Base-by-base conservation (phyloP, 352 stramenopile species). In the Phytophthora syringae region DNA sequence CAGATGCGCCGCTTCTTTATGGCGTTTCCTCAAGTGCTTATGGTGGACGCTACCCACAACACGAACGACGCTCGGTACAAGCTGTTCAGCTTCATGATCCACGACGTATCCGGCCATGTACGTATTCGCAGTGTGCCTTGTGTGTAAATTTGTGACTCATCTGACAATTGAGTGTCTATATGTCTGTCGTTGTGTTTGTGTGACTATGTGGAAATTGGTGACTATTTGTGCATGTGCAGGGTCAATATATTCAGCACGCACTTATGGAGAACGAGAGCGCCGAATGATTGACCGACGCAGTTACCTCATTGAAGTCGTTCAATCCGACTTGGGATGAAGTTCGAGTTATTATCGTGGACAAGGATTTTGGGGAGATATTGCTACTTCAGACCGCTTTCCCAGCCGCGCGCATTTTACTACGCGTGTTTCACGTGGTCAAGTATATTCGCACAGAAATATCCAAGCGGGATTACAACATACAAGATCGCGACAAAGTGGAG, bases 301-400 rank as follows among this genome's bases (percentile, higher is more conserved):
- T 30, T 9, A 16, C 18, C 42, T 49, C 22, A 28, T 28, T 49
- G 20, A 49, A 49, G 21, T 49, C 21, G 21, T 49, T 49, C 2
- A 49, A 32, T 30, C 42, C 42, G 7, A 49, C 21, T 10, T 49
- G 42, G 42, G 18, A 49, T 28, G 9, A 32, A 49, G 42, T 32
- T 49, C 20, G 42, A 30, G 42, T 27, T 30, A 32, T 49, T 49
- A 49, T 49, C 10, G 42, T 49, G 18, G 22, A 49, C 21, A 49
- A 49, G 18, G 42, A 24, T 24, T 44, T 44, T 24, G 16, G 37
- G 5, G 42, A 30, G 22, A 49, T 49, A 15, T 49, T 20, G 9
- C 42, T 49, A 21, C 7, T 49, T 15, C 16, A 44, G n/a, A 13
- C 37, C 5, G 15, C 37, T 5, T 44, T 44, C n/a, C 37, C 37